These are phyloP conservation scores for Globisporangium cylindrosporum DNA, from an alignment of 352 stramenopile species.

Conservation along the genomic window DNA sequence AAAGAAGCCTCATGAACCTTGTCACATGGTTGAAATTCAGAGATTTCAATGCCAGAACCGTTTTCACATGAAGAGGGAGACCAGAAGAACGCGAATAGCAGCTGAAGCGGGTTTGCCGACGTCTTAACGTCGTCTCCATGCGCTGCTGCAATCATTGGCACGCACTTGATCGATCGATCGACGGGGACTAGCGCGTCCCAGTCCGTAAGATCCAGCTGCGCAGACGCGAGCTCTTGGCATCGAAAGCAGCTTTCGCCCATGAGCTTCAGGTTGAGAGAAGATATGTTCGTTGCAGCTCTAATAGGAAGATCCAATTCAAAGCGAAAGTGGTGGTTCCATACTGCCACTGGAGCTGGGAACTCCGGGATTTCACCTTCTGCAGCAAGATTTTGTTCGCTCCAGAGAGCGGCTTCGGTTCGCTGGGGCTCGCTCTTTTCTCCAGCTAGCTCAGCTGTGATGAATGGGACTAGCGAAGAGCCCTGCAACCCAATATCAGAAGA, in stretches of 20 bases:
- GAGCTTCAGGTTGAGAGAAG: not conserved
- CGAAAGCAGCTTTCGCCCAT: not conserved
- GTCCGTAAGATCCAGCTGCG: not conserved
- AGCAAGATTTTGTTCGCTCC: not conserved
- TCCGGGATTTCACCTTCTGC: not conserved
- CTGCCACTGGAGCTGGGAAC: not conserved
- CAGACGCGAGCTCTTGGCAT: not conserved
- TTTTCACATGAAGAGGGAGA: not conserved
- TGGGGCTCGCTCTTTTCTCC: not conserved
- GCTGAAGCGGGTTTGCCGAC: not conserved
- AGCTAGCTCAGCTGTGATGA: not conserved
- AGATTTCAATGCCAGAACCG: not conserved
- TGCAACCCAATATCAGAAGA: not conserved
- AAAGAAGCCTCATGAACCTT: not conserved
- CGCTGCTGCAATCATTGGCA: not conserved
- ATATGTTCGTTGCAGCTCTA: not conserved
- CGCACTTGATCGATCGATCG: not conserved
- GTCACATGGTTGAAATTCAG: no score
- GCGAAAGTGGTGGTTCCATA: constrained; percentile 15
- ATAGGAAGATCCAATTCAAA: constrained; percentile 3
- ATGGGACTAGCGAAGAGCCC: not conserved
- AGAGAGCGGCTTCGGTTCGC: not conserved
- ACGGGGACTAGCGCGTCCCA: not conserved
- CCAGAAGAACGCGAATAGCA: constrained; percentile 9
- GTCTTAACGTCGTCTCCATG: not conserved